phyloP scores from a whole-genome alignment of 2,329 filamentous ascomycete genomes.

The Epicoccum nigrum region DNA sequence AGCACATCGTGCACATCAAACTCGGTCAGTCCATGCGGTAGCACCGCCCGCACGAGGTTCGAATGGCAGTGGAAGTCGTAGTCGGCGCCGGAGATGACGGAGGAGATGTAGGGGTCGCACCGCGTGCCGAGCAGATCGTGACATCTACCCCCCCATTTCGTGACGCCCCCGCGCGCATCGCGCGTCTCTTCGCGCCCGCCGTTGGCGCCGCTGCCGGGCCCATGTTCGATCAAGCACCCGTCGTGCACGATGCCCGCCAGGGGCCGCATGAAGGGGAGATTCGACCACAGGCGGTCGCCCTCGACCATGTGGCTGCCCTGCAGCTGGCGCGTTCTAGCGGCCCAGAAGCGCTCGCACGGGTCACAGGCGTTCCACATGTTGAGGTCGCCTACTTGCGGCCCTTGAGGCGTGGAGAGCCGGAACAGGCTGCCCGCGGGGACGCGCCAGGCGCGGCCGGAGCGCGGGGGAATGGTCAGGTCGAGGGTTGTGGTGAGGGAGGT shows the following conservation, averaged over 20 bases:
- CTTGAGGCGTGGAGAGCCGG: slow-evolving; percentile 75
- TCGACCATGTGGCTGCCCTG: slow-evolving; percentile 76
- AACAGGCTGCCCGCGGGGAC: slow-evolving; percentile 72
- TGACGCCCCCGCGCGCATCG: slow-evolving; percentile 56
- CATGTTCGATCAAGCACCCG: slow-evolving; percentile 56
- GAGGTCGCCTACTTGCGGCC: slow-evolving; percentile 79
- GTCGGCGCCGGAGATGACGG: slow-evolving; percentile 69
- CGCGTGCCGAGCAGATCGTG: slow-evolving; percentile 83
- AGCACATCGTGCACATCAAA: slow-evolving; percentile 82
- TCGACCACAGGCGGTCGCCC: slow-evolving; percentile 78
- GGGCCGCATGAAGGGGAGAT: slow-evolving; percentile 76
- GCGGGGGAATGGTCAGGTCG: slow-evolving; percentile 66
- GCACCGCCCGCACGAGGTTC: slow-evolving; percentile 75
- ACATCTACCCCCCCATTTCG: slow-evolving; percentile 67
- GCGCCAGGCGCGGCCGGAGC: slow-evolving; percentile 75
- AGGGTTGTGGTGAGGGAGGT: slow-evolving; percentile 18
- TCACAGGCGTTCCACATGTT: slow-evolving; percentile 82
- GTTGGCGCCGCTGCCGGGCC: background rate
- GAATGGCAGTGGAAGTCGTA: slow-evolving; percentile 88
- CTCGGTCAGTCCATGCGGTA: slow-evolving; percentile 72
- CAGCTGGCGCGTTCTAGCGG: slow-evolving; percentile 76
- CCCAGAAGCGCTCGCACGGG: slow-evolving; percentile 83
- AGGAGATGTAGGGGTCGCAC: slow-evolving; percentile 84
- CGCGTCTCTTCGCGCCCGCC: slow-evolving; percentile 45
- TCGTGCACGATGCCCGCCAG: slow-evolving; percentile 72